Evolutionary conservation across 2,329 filamentous ascomycete species (phyloP).

Genomic region (Thelonectria olida): DNA sequence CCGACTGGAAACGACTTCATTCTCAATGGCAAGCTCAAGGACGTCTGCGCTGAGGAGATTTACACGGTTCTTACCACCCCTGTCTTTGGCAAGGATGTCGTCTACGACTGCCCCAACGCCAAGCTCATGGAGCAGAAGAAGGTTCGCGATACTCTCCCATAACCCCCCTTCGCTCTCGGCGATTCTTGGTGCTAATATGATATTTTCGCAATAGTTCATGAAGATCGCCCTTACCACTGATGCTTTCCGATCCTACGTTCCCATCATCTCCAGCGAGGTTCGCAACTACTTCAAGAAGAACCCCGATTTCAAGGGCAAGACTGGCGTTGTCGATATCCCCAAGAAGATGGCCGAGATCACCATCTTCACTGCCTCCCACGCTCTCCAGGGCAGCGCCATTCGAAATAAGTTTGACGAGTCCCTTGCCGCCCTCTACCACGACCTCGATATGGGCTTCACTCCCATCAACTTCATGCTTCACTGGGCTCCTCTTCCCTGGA

Average conservation of each 20-base stretch:
- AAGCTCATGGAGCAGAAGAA: slow-evolving; percentile 98
- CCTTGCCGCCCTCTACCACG: slow-evolving; percentile 85
- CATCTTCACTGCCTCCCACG: slow-evolving; percentile 88
- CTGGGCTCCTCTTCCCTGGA: slow-evolving; percentile 90
- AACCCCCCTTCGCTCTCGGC: neutral
- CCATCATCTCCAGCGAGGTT: slow-evolving; percentile 80
- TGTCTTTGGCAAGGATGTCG: slow-evolving; percentile 84
- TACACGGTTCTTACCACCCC: slow-evolving; percentile 80
- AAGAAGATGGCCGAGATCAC: slow-evolving; percentile 86
- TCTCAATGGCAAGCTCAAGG: slow-evolving; percentile 88
- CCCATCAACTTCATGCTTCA: slow-evolving; percentile 91
- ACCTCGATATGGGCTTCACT: slow-evolving; percentile 89
- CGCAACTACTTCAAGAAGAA: slow-evolving; percentile 76
- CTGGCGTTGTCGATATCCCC: slow-evolving; percentile 76
- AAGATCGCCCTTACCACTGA: slow-evolving; percentile 82
- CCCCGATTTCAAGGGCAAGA: slow-evolving; percentile 72
- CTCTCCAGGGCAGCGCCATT: slow-evolving; percentile 85
- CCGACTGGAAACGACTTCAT: slow-evolving; percentile 90
- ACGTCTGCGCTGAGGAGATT: slow-evolving; percentile 90
- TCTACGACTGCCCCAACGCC: slow-evolving; percentile 90
- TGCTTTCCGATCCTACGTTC: slow-evolving; percentile 79
- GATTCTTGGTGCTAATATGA: slow-evolving; percentile 24
- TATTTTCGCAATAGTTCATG: slow-evolving; percentile 68
- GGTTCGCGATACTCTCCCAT: slow-evolving; percentile 55
- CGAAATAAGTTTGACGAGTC: slow-evolving; percentile 81